Evolutionary conservation across 2,329 filamentous ascomycete species (phyloP).

Genomic region (Penicillium sp.): DNA sequence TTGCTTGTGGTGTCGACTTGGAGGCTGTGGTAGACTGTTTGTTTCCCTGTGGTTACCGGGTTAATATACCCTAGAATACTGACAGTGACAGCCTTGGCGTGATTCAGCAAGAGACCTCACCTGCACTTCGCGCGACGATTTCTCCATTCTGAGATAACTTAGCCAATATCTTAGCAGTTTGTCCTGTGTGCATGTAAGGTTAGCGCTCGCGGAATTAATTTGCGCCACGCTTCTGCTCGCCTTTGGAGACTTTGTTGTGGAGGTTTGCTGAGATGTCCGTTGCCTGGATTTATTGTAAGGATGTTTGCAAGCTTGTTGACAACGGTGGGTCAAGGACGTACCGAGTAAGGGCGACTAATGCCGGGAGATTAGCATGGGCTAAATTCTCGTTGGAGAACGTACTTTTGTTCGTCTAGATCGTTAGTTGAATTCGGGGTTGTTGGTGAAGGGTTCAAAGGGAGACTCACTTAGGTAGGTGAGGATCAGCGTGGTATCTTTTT

Average conservation of each 20-base stretch:
- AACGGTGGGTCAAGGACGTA: too few species aligned
- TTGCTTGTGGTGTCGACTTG: conserved; percentile 49
- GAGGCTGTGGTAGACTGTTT: conserved; percentile 64
- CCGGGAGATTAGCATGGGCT: neutral
- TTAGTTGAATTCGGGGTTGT: neutral
- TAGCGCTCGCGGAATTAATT: too few species aligned
- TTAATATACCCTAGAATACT: too few species aligned
- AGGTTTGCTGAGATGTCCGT: conserved; percentile 65
- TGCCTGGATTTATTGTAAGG: too few species aligned
- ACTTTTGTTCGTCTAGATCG: conserved; percentile 57
- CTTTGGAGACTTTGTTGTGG: conserved; percentile 64
- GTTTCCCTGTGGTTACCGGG: too few species aligned
- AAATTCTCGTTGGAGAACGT: conserved; percentile 8
- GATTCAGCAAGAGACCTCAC: conserved; percentile 37
- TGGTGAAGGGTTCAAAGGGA: neutral
- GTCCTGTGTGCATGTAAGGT: conserved; percentile 47
- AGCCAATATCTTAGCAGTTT: conserved; percentile 64
- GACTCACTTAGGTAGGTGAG: conserved; percentile 56
- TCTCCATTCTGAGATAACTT: conserved; percentile 64
- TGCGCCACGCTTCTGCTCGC: too few species aligned
- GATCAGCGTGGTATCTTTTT: conserved; percentile 47
- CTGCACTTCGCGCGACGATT: conserved; percentile 61
- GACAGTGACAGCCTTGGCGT: too few species aligned
- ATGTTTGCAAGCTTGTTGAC: too few species aligned
- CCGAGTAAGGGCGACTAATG: conserved; percentile 58